Evolutionary conservation across 306 rosid species (phyloP).

Genomic region (Hylodesmum podocarpum): DNA sequence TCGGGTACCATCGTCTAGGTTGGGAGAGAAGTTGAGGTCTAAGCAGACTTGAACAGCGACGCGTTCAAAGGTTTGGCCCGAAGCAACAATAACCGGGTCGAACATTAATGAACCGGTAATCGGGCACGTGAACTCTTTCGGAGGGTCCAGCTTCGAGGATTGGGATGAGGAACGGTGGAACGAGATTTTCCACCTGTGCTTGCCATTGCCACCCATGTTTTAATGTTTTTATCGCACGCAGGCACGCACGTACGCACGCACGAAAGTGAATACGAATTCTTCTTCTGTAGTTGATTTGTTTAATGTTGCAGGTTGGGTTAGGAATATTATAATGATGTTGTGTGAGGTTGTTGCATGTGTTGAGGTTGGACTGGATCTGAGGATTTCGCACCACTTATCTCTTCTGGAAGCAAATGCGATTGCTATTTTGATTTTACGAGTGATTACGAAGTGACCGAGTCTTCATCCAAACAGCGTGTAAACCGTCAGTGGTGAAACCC

Average conservation of each 20-base stretch:
- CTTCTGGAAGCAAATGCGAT: neutral
- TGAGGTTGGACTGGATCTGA: neutral
- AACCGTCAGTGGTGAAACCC: no score
- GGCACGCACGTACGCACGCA: no score
- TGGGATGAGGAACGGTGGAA: slow-evolving; percentile 68
- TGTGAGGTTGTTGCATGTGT: neutral
- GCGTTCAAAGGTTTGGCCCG: slow-evolving; percentile 94
- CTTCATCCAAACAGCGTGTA: neutral
- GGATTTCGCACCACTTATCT: neutral
- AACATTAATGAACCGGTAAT: slow-evolving; percentile 72
- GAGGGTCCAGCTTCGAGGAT: slow-evolving; percentile 45
- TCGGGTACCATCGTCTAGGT: slow-evolving; percentile 58
- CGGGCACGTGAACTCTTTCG: slow-evolving; percentile 65
- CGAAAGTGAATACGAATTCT: no score
- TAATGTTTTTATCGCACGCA: neutral
- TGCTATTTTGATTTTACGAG: no score
- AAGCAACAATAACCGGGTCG: slow-evolving; percentile 86
- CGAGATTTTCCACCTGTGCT: slow-evolving; percentile 69
- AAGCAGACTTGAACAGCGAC: slow-evolving; percentile 57
- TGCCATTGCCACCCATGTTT: slow-evolving; percentile 71
- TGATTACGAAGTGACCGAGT: neutral
- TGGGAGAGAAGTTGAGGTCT: slow-evolving; percentile 51
- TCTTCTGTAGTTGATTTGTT: neutral
- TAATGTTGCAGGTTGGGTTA: neutral
- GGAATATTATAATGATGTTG: neutral